Base-by-base conservation (phyloP, 1,284 basidiomycete species). In the Apiotrichum montevideense region DNA sequence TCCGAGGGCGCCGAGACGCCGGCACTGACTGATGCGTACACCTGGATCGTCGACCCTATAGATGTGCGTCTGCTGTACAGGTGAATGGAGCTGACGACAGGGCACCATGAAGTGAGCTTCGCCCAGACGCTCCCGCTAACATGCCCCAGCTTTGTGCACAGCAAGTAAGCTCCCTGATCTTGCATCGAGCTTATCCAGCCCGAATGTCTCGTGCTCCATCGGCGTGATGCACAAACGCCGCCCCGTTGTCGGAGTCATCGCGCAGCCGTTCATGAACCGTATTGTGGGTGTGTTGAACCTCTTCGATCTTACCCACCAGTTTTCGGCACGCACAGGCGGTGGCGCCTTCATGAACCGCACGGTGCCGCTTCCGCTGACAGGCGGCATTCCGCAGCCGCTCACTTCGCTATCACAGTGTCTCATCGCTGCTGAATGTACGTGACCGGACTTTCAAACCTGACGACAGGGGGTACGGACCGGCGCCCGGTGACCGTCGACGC, bases 231-330 rank as follows among this genome's bases (percentile, higher is more conserved):
- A 89, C 77, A 81, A 87, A 61, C 83, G 84, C 59, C 79, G 81
- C 13, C 89, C 94, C 2, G 82, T 90, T 3, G 81, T 97, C 15
- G 94, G 91, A 1, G 89, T 94, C 48, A 86, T 93, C 63, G 90
- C 84, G 77, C 91, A 92, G 68, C 93, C 93, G 0, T 93, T 94
- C 80, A 80, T 93, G 55, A 83, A 90, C 66, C 84, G 88, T 55
- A 80, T 91, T 52, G 86, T 87, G 60, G 61, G 81, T 42, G 6
- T 14, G 6, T 58, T 46, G 14, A 11, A 14, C 14, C 2, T 9
- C 4, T 10, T 35, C 33, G 10, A 9, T 29, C n/a, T 40, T 52
- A 64, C 33, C 59, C 48, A 48, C 35, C 66, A 90, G 82, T 95
- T 91, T 77, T 87, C 85, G 14, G 94, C 84, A 1, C 77, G 86